Conservation (phyloP, 2,329 filamentous ascomycete genomes). For the Penicillium glabrum region DNA sequence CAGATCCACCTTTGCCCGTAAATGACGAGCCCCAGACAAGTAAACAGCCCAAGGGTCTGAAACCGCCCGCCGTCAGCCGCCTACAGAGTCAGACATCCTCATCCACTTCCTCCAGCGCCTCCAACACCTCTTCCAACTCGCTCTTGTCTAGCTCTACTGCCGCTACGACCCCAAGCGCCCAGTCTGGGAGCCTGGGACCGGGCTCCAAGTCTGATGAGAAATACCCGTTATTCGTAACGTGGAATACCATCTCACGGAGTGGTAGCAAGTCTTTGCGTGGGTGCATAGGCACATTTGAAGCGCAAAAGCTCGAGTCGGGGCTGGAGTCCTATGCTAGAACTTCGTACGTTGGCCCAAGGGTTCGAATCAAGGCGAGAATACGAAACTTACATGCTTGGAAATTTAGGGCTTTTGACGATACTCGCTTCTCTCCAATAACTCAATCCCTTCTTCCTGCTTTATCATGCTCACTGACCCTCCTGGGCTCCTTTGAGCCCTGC, state of each 20-base stretch:
- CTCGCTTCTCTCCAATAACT: slow-evolving; percentile 60
- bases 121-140: slow-evolving; percentile 50
- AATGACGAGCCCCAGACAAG: slow-evolving; percentile 27
- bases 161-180: slow-evolving; percentile 47
- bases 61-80: slow-evolving; percentile 34
- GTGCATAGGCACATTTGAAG: slow-evolving; percentile 93
- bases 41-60: slow-evolving; percentile 23
- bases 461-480: slow-evolving; percentile 69
- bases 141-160: slow-evolving; percentile 41
- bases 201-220: slow-evolving; percentile 40
- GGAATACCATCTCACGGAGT: slow-evolving; percentile 71
- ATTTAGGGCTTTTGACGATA: slow-evolving; percentile 62
- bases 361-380: neutral
- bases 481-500: slow-evolving; percentile 80
- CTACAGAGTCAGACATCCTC: slow-evolving; percentile 37
- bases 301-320: slow-evolving; percentile 70
- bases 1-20: slow-evolving; percentile 7
- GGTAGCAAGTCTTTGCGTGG: slow-evolving; percentile 73
- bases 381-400: slow-evolving; percentile 1
- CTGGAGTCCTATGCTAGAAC: slow-evolving; percentile 79
- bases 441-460: slow-evolving; percentile 47
- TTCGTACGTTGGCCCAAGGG: slow-evolving; percentile 53
- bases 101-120: slow-evolving; percentile 47
- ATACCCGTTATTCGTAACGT: slow-evolving; percentile 88
- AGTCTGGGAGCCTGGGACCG: slow-evolving; percentile 25